A percentile compares a stretch with the other conserved stretches of the same genome.
These are phyloP conservation scores for Vitis cinerea DNA, from an alignment of 164 flowering plant genomes.

Conservation along the genomic window DNA sequence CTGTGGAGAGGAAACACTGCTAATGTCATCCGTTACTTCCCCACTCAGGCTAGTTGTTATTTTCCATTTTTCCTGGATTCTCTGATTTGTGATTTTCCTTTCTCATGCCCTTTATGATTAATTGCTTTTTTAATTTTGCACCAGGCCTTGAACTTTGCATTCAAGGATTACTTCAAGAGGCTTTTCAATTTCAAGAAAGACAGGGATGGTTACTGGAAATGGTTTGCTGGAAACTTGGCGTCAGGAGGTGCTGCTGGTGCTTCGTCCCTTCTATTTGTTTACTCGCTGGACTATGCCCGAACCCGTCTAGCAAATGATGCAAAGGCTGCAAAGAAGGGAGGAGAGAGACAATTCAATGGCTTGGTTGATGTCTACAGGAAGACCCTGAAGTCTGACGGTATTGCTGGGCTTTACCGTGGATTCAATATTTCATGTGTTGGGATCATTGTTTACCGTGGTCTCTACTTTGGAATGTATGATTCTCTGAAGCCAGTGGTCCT, in stretches of 20 bases:
- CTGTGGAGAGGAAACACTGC: slow-evolving; percentile 57
- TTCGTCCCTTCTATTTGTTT: slow-evolving; percentile 45
- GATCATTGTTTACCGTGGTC: slow-evolving; percentile 53
- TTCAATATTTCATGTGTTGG: slow-evolving; percentile 51
- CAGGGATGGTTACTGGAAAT: slow-evolving; percentile 53
- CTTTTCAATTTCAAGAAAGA: slow-evolving; percentile 55
- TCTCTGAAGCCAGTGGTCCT: slow-evolving; percentile 42
- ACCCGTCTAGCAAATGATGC: slow-evolving; percentile 52
- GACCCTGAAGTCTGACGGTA: slow-evolving; percentile 37
- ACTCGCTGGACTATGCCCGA: slow-evolving; percentile 48
- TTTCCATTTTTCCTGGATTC: no score
- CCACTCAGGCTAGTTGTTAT: slow-evolving; percentile 36
- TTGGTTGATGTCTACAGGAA: slow-evolving; percentile 47
- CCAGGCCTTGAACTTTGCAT: slow-evolving; percentile 57
- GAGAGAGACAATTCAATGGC: slow-evolving; percentile 50
- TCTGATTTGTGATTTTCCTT: background rate
- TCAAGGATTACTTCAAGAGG: slow-evolving; percentile 57
- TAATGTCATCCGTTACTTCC: slow-evolving; percentile 53
- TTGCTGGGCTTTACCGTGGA: slow-evolving; percentile 56
- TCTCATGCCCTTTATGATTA: background rate
- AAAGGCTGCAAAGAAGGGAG: slow-evolving; percentile 53
- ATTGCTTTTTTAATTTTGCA: background rate
- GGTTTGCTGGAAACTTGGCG: slow-evolving; percentile 58
- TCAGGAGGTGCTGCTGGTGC: slow-evolving; percentile 62
- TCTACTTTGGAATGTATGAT: slow-evolving; percentile 49